Conservation (phyloP, 768 basidiomycete genomes). For the Phylloporus sp. region DNA sequence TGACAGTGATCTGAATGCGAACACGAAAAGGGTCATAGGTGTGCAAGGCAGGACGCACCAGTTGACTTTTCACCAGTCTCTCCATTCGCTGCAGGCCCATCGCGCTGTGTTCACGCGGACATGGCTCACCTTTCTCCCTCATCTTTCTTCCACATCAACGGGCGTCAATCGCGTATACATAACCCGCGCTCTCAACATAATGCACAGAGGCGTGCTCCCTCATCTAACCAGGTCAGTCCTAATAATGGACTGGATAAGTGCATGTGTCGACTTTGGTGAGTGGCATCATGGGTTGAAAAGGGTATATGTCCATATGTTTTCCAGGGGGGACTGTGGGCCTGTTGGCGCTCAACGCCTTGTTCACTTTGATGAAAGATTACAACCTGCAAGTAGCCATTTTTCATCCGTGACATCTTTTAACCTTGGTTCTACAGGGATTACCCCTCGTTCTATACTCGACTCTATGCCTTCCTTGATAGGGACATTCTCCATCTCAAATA, state of each 20-base stretch:
- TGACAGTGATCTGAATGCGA: slow-evolving; percentile 51
- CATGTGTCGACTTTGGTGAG: slow-evolving; percentile 78
- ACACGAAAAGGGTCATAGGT: slow-evolving; percentile 36
- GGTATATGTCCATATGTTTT: neutral
- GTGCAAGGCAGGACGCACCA: slow-evolving; percentile 49
- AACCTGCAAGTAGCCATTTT: slow-evolving; percentile 65
- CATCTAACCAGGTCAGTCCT: slow-evolving; percentile 73
- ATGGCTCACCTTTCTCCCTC: slow-evolving; percentile 74
- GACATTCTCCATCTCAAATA: slow-evolving; percentile 90
- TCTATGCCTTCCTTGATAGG: slow-evolving; percentile 86
- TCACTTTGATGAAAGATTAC: slow-evolving; percentile 86
- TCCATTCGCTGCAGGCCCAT: slow-evolving; percentile 76
- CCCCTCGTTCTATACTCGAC: slow-evolving; percentile 88
- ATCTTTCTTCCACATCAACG: slow-evolving; percentile 40
- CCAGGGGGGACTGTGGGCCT: slow-evolving; percentile 82
- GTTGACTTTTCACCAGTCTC: slow-evolving; percentile 69
- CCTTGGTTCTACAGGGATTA: slow-evolving; percentile 65
- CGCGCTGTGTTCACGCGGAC: slow-evolving; percentile 73
- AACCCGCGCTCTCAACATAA: slow-evolving; percentile 63
- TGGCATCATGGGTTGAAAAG: slow-evolving; percentile 1
- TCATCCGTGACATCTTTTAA: slow-evolving; percentile 1
- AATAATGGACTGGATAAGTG: slow-evolving; percentile 90
- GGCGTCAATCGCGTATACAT: slow-evolving; percentile 37
- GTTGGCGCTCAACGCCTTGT: slow-evolving; percentile 87
- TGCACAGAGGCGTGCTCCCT: slow-evolving; percentile 82